A percentile compares a stretch with the other conserved stretches of the same genome.
These are phyloP conservation scores for Coemansia sp. DNA, from an alignment of 192 early-diverging fungal species.

Conservation along the genomic window DNA sequence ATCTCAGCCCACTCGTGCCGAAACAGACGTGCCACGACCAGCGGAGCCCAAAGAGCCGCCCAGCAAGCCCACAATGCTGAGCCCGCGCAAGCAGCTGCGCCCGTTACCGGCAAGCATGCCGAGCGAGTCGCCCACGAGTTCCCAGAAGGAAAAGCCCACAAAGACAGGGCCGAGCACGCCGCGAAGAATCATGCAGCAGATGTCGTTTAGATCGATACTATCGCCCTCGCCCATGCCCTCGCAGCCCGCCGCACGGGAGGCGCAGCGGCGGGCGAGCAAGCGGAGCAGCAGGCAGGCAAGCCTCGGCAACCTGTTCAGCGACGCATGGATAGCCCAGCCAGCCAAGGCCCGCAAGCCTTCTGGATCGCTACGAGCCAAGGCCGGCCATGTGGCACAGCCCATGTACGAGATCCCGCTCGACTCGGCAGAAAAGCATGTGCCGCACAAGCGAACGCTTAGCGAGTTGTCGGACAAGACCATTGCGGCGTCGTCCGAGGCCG, in stretches of 20 bases:
- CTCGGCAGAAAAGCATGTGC: not conserved
- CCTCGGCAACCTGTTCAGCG: conserved; percentile 30
- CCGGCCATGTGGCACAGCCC: not conserved
- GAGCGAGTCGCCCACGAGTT: too few relatives aligned
- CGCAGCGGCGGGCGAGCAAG: too few relatives aligned
- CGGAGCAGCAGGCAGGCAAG: conserved; percentile 8
- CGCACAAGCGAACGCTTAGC: not conserved
- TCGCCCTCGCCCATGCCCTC: conserved; percentile 8
- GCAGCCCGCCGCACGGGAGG: too few relatives aligned
- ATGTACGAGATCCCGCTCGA: conserved; percentile 22
- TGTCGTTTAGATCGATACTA: conserved; percentile 19
- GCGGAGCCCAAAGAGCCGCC: not conserved
- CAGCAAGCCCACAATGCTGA: not conserved
- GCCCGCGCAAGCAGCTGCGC: conserved; percentile 2
- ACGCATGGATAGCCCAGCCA: conserved; percentile 31
- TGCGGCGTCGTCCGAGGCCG: not conserved
- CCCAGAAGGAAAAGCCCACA: too few relatives aligned
- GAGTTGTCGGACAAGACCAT: conserved; percentile 1
- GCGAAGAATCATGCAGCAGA: conserved; percentile 29
- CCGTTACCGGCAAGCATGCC: not conserved
- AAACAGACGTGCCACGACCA: not conserved
- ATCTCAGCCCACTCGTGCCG: not conserved
- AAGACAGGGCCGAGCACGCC: too few relatives aligned
- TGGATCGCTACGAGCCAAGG: not conserved
- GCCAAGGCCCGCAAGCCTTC: conserved; percentile 4